Percentiles rank a stretch among this genome's conserved stretches.
Evolutionary conservation across 2,329 filamentous ascomycete species (phyloP).

Genomic region (Pseudopithomyces maydicus): DNA sequence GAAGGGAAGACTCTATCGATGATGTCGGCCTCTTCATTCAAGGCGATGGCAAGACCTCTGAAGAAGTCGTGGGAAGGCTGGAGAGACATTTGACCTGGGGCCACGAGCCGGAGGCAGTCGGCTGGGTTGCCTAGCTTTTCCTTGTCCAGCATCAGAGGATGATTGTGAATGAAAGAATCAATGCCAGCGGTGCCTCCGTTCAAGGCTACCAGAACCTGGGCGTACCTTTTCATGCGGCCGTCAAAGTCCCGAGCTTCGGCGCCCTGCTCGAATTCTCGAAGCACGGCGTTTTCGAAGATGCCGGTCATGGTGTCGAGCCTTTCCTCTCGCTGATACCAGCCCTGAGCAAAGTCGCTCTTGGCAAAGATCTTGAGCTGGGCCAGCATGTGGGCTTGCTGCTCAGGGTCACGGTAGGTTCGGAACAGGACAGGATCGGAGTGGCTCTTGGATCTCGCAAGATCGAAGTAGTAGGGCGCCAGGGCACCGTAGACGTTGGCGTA

Average conservation of each 20-base stretch:
- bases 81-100: slow-evolving; percentile 69
- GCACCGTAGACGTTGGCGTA: slow-evolving; percentile 91
- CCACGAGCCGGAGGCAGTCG: slow-evolving; percentile 77
- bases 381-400: slow-evolving; percentile 88
- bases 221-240: slow-evolving; percentile 86
- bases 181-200: slow-evolving; percentile 80
- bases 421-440: slow-evolving; percentile 85
- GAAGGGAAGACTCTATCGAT: slow-evolving; percentile 84
- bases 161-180: slow-evolving; percentile 87
- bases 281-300: slow-evolving; percentile 87
- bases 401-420: slow-evolving; percentile 82
- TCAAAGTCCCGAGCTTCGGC: slow-evolving; percentile 89
- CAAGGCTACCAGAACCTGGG: slow-evolving; percentile 79
- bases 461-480: slow-evolving; percentile 84
- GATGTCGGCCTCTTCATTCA: slow-evolving; percentile 81
- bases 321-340: slow-evolving; percentile 72
- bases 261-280: slow-evolving; percentile 90
- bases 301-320: slow-evolving; percentile 75
- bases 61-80: slow-evolving; percentile 85
- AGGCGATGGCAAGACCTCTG: slow-evolving; percentile 70
- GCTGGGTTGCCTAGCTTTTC: slow-evolving; percentile 74
- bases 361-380: slow-evolving; percentile 79
- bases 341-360: slow-evolving; percentile 78
- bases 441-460: slow-evolving; percentile 72
- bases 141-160: slow-evolving; percentile 78